Conservation (phyloP, 164 flowering plant genomes). For the Amborella trichopoda region DNA sequence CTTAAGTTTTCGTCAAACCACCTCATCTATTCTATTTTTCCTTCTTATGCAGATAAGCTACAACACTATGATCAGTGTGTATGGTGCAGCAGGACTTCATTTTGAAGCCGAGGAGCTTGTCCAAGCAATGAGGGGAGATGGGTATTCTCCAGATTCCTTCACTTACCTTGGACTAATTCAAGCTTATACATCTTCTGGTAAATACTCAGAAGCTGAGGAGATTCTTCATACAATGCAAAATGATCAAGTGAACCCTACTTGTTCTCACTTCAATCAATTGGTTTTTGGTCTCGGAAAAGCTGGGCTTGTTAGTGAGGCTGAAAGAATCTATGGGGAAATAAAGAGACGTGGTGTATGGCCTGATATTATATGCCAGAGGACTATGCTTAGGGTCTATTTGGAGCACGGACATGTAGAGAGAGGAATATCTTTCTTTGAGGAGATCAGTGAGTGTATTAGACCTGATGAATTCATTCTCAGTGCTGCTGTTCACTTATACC, state of each 20-base stretch:
- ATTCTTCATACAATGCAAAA: conserved; percentile 35
- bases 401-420: conserved; percentile 45
- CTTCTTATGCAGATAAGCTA: conserved; percentile 55
- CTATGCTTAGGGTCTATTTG: conserved; percentile 65
- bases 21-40: neutral
- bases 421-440: conserved; percentile 56
- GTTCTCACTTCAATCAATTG: conserved; percentile 45
- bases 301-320: conserved; percentile 52
- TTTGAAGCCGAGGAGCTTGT: conserved; percentile 54
- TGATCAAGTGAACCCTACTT: conserved; percentile 33
- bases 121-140: conserved; percentile 42
- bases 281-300: conserved; percentile 32
- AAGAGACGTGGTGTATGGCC: conserved; percentile 30
- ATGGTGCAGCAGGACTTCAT: conserved; percentile 41
- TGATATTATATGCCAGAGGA: conserved; percentile 34
- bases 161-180: conserved; percentile 62
- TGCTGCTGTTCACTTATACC: conserved; percentile 64
- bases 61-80: conserved; percentile 63
- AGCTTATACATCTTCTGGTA: conserved; percentile 34
- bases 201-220: conserved; percentile 59
- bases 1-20: neutral
- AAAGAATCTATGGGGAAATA: conserved; percentile 38
- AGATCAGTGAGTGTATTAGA: conserved; percentile 17
- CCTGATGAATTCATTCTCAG: conserved; percentile 58
- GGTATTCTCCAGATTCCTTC: conserved; percentile 48